phyloP scores from a whole-genome alignment of 2,329 filamentous ascomycete species.

The Orbilia ellipsospora region DNA sequence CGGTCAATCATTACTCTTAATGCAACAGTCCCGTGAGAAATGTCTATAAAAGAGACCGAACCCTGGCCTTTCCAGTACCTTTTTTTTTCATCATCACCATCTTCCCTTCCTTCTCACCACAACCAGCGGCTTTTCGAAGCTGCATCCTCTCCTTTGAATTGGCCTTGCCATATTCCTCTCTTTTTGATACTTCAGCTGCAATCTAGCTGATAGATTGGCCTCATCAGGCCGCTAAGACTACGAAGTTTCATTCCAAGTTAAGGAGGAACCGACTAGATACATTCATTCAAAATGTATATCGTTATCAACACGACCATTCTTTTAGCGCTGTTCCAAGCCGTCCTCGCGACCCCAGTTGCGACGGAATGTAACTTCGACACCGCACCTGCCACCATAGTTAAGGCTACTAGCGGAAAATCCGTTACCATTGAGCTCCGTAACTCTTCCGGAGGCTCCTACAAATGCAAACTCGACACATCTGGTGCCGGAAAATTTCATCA shows the following conservation, averaged over 20 bases:
- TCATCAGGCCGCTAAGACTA: neutral
- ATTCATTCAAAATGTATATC: constrained; percentile 11
- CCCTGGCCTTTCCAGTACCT: neutral
- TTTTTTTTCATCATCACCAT: neutral
- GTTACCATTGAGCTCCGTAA: neutral
- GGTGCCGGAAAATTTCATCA: neutral
- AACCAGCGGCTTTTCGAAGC: constrained; percentile 10
- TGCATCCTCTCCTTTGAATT: constrained; percentile 15
- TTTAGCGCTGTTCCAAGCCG: constrained; percentile 21
- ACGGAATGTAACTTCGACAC: neutral
- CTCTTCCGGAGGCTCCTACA: neutral
- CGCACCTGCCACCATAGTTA: neutral
- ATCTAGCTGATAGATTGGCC: neutral
- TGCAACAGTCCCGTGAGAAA: neutral
- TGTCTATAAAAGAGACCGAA: neutral
- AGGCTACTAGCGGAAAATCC: neutral
- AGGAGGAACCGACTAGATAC: neutral
- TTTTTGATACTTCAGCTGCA: constrained; percentile 1
- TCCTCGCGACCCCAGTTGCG: constrained; percentile 11
- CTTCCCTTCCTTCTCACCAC: neutral
- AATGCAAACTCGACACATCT: neutral
- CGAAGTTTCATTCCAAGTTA: neutral
- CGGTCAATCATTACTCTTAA: too few relatives aligned
- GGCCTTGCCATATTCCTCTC: neutral
- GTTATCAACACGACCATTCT: constrained; percentile 22